Base-by-base conservation (phyloP, 345 rosid genomes). In the Gossypium stocksii region DNA sequence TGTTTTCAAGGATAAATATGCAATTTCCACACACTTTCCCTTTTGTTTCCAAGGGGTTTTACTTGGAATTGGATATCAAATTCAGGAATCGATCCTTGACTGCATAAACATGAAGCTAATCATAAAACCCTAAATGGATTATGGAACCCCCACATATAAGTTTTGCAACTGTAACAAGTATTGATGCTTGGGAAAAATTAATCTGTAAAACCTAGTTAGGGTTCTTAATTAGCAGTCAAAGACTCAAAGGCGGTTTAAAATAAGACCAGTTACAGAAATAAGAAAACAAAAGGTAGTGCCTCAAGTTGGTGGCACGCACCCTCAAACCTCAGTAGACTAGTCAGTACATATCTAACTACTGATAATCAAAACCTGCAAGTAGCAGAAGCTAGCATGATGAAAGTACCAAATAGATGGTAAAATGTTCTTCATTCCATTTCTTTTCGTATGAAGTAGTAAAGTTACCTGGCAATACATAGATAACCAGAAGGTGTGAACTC, bases 141-240 rank as follows among this genome's bases (percentile, higher is more conserved):
- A 34, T 34, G 70, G 53, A 22, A 20, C 2, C 12, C 27, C n/a
- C 20, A 20, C 15, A 19, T 22, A 0, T 17, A 3, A n/a, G 34
- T 1, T 23, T 20, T 67, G 71, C 56, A 48, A 27, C 49, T n/a
- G 23, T 25, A 45, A 19, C 17, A 45, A 20, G 17, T 46, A 6
- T 44, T 20, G 38, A 48, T 14, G 19, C 11, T 46, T 46, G 41
- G 53, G 23, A 38, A 19, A 44, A 61, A 60, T 48, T 38, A 3
- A 45, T 34, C 41, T 34, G 7, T 34, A 6, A 27, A 9, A 63
- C n/a, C 23, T 17, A 74, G 77, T 58, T 70, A 53, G 48, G 81
- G 74, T 74, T 78, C 62, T 59, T 7, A 41, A 61, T 14, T 68
- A 48, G 66, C 15, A 73, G 38, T 73, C 59, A n/a, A 13, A 72